Conservation (phyloP, 2,329 filamentous ascomycete genomes). For the Harringtonia lauricola region DNA sequence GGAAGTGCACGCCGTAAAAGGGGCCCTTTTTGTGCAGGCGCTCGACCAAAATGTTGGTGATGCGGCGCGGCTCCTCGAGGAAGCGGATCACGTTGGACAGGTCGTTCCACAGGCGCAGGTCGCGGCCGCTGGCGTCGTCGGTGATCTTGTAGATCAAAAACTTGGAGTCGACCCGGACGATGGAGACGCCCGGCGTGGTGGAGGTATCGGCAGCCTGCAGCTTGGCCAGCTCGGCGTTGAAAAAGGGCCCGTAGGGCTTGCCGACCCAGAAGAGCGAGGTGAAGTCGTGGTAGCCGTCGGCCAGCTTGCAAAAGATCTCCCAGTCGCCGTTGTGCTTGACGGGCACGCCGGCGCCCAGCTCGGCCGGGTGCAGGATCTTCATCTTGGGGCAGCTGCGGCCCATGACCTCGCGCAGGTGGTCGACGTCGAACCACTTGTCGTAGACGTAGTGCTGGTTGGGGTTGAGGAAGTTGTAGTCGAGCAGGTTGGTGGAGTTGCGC, state of each 20-base stretch:
- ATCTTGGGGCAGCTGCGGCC: conserved; percentile 15
- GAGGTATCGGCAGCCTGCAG: conserved; percentile 4
- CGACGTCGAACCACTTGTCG: conserved; percentile 19
- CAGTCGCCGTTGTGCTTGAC: conserved; percentile 14
- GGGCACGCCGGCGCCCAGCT: conserved; percentile 9
- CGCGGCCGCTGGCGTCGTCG: conserved; percentile 19
- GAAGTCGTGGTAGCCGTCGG: conserved; percentile 12
- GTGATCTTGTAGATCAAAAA: conserved; percentile 20
- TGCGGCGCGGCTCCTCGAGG: conserved; percentile 12
- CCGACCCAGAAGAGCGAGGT: conserved; percentile 15
- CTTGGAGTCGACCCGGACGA: conserved; percentile 14
- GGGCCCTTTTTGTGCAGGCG: conserved; percentile 6
- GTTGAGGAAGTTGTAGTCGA: conserved; percentile 18
- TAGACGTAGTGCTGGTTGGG: conserved; percentile 15
- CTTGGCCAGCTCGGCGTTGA: conserved; percentile 10
- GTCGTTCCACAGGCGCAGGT: conserved; percentile 21
- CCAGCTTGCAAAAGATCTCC: conserved; percentile 12
- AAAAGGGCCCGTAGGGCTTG: conserved; percentile 15
- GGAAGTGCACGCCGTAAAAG: conserved; percentile 19
- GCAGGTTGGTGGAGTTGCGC: conserved; percentile 14
- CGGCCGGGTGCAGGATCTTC: conserved; percentile 15
- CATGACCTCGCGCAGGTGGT: conserved; percentile 13
- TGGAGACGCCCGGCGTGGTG: conserved; percentile 16
- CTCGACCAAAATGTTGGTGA: conserved; percentile 12
- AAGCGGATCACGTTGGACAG: conserved; percentile 17